Evolutionary conservation across 306 rosid genomes (phyloP).

Genomic region (Prunus salicina): DNA sequence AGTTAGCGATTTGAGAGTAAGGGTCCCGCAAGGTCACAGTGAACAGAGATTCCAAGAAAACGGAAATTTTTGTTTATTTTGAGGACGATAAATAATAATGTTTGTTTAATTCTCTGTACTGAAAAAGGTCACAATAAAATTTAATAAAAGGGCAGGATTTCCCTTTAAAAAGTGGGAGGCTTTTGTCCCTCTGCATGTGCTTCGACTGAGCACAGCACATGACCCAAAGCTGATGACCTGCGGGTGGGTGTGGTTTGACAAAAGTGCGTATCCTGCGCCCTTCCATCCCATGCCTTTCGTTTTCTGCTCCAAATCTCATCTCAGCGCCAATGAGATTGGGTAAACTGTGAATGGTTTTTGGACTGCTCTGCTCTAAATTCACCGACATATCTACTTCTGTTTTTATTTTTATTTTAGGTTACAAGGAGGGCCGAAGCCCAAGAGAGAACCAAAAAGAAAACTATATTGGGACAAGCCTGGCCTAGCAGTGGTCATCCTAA

Average conservation of each 20-base stretch:
- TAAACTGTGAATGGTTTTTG: too few relatives aligned
- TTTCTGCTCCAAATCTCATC: not conserved
- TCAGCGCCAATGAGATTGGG: not conserved
- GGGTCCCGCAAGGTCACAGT: conserved; percentile 17
- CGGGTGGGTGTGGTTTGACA: conserved; percentile 14
- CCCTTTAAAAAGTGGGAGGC: not conserved
- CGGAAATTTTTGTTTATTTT: not conserved
- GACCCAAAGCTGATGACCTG: conserved; percentile 22
- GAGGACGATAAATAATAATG: not conserved
- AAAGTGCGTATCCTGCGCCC: not conserved
- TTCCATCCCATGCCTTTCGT: not conserved
- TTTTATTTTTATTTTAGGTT: too few relatives aligned
- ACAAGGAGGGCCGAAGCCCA: too few relatives aligned
- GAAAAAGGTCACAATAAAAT: not conserved
- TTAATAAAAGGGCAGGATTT: not conserved
- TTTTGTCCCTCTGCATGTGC: not conserved
- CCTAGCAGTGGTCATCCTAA: too few relatives aligned
- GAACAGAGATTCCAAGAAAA: not conserved
- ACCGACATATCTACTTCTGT: not conserved
- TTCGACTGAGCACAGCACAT: conserved; percentile 25
- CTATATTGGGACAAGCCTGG: too few relatives aligned
- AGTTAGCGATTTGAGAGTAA: not conserved
- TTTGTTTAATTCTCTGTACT: not conserved
- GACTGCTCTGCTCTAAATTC: not conserved
- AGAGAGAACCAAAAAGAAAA: too few relatives aligned